These are phyloP conservation scores for Jimgerdemannia lactiflua DNA, from an alignment of 192 early-diverging fungal genomes.

Conservation along the genomic window DNA sequence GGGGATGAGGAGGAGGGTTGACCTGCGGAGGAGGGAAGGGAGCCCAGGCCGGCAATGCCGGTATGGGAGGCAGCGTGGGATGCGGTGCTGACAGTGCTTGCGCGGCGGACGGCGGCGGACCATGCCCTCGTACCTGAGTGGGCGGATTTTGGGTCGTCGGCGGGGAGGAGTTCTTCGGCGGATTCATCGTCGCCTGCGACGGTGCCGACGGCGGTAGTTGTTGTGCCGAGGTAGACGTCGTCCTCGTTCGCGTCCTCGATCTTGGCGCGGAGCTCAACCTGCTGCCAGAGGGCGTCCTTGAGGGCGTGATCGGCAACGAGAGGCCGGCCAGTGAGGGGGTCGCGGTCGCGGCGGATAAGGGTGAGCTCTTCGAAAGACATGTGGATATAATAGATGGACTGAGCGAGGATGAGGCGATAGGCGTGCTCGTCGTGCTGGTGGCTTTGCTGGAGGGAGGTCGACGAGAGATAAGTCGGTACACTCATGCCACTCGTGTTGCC, in stretches of 20 bases:
- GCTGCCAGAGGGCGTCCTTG: conserved; percentile 52
- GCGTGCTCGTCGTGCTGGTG: neutral
- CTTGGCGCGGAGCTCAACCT: conserved; percentile 39
- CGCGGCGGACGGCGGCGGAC: too few relatives aligned
- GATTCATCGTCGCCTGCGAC: neutral
- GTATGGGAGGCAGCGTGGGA: too few relatives aligned
- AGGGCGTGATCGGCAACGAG: conserved; percentile 31
- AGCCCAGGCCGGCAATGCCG: too few relatives aligned
- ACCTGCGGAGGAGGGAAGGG: too few relatives aligned
- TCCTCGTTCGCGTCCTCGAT: conserved; percentile 37
- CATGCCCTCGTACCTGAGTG: too few relatives aligned
- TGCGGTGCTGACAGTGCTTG: too few relatives aligned
- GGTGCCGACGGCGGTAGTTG: conserved; percentile 1
- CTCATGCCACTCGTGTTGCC: neutral
- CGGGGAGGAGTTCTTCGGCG: neutral
- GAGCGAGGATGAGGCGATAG: conserved; percentile 32
- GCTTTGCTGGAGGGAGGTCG: neutral
- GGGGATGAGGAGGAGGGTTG: too few relatives aligned
- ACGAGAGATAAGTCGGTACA: neutral
- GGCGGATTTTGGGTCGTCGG: neutral
- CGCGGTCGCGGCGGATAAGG: conserved; percentile 33
- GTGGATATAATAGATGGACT: conserved; percentile 49
- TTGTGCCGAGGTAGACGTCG: conserved; percentile 23
- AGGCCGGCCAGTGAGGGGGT: conserved; percentile 26
- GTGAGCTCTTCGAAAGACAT: conserved; percentile 52